phyloP scores from a whole-genome alignment of 768 basidiomycete genomes.

The Pulveroboletus sp. region DNA sequence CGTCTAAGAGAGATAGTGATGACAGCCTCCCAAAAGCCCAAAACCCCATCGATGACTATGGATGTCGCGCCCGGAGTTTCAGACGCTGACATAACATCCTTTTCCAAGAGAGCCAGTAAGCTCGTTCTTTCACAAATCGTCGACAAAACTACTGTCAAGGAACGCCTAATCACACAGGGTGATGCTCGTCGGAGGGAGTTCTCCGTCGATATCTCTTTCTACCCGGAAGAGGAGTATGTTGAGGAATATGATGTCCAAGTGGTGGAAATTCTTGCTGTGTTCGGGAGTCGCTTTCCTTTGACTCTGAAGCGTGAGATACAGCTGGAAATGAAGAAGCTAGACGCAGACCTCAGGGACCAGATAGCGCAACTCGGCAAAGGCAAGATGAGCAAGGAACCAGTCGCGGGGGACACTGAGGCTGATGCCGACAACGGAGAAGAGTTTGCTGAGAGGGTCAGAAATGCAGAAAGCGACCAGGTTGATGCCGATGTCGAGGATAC shows the following conservation, averaged over 20 bases:
- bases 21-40: constrained; percentile 94
- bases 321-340: constrained; percentile 80
- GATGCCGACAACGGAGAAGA: constrained; percentile 53
- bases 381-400: constrained; percentile 42
- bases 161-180: constrained; percentile 63
- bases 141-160: constrained; percentile 76
- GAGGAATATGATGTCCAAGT: constrained; percentile 77
- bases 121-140: constrained; percentile 86
- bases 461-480: constrained; percentile 70
- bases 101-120: constrained; percentile 86
- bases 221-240: constrained; percentile 77
- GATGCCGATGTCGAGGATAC: constrained; percentile 80
- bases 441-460: constrained; percentile 41
- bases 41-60: constrained; percentile 96
- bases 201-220: constrained; percentile 77
- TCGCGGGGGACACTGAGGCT: constrained; percentile 41
- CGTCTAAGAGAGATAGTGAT: constrained; percentile 98
- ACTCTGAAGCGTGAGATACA: constrained; percentile 82
- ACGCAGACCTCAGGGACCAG: constrained; percentile 72
- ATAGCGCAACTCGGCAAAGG: constrained; percentile 83
- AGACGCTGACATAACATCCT: constrained; percentile 56
- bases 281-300: constrained; percentile 72
- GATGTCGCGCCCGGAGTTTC: constrained; percentile 52
- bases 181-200: constrained; percentile 74
- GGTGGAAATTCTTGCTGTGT: constrained; percentile 64